Evolutionary conservation across 352 stramenopile genomes (phyloP).

Genomic region (Elongisporangium undulatum): DNA sequence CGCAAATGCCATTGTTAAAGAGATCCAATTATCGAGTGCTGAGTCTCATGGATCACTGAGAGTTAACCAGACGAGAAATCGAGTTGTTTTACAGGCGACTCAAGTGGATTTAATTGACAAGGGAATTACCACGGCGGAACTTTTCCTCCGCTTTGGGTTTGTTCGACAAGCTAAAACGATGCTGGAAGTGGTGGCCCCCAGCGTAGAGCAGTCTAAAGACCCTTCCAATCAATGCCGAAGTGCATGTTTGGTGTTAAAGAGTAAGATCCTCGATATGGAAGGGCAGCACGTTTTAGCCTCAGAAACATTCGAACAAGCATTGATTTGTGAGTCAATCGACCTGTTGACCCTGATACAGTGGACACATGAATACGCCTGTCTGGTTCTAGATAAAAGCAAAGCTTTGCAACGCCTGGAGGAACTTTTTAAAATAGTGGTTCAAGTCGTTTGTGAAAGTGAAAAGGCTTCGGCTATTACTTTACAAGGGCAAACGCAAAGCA

Average conservation of each 20-base stretch:
- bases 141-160: conserved; percentile 51
- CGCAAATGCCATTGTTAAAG: conserved; percentile 31
- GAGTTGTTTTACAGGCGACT: conserved; percentile 19
- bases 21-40: conserved; percentile 23
- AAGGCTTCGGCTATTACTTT: not conserved
- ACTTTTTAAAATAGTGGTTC: conserved; percentile 10
- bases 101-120: conserved; percentile 25
- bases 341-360: conserved; percentile 25
- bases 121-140: conserved; percentile 14
- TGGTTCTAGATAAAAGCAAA: conserved; percentile 10
- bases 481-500: not conserved
- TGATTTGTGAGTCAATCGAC: conserved; percentile 16
- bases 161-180: conserved; percentile 52
- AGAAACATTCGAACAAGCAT: conserved; percentile 11
- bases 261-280: conserved; percentile 33
- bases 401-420: conserved; percentile 9
- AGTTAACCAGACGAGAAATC: conserved; percentile 5
- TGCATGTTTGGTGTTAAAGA: conserved; percentile 18
- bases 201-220: conserved; percentile 1
- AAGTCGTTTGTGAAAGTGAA: conserved; percentile 1
- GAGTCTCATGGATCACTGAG: not conserved
- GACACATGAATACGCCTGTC: conserved; percentile 22
- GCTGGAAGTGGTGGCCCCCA: conserved; percentile 30
- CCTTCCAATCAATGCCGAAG: conserved; percentile 1
- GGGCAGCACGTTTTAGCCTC: conserved; percentile 18